Conservation (phyloP, 371 early-diverging fungal species). For the Mucor ambiguus region DNA sequence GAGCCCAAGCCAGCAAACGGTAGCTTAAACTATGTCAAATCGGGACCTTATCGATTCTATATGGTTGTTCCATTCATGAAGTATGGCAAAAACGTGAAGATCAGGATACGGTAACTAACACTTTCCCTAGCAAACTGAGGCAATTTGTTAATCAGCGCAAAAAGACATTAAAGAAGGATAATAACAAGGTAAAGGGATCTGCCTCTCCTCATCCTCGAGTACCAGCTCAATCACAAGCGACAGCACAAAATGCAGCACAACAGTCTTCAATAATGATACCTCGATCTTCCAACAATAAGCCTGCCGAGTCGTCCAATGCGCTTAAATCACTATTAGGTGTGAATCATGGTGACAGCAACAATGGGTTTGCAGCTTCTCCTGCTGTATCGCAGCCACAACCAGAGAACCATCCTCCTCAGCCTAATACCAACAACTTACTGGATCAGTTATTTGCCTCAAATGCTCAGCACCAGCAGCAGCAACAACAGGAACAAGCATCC, state of each 20-base stretch:
- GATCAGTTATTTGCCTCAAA: constrained; percentile 18
- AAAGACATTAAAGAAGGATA: constrained; percentile 26
- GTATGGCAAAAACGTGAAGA: constrained; percentile 30
- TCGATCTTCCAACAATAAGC: neutral
- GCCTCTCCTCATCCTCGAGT: constrained; percentile 6
- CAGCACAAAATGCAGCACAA: neutral
- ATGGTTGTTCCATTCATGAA: constrained; percentile 71
- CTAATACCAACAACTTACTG: constrained; percentile 9
- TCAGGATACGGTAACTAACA: neutral
- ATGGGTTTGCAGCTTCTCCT: constrained; percentile 15
- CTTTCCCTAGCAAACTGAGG: constrained; percentile 29
- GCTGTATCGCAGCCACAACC: constrained; percentile 22
- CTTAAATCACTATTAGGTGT: constrained; percentile 38
- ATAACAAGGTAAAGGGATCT: constrained; percentile 15
- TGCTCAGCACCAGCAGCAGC: constrained; percentile 13
- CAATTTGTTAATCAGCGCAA: constrained; percentile 35
- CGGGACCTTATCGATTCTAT: constrained; percentile 53
- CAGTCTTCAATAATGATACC: neutral
- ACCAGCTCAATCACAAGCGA: neutral
- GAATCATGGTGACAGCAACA: neutral
- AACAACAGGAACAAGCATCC: constrained; percentile 2
- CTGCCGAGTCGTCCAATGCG: constrained; percentile 22
- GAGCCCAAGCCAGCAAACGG: constrained; percentile 25
- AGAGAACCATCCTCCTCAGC: constrained; percentile 21
- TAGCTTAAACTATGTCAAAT: constrained; percentile 25